These are phyloP conservation scores for Gliomastix tumulicola DNA, from an alignment of 2,329 filamentous ascomycete genomes.

Conservation along the genomic window DNA sequence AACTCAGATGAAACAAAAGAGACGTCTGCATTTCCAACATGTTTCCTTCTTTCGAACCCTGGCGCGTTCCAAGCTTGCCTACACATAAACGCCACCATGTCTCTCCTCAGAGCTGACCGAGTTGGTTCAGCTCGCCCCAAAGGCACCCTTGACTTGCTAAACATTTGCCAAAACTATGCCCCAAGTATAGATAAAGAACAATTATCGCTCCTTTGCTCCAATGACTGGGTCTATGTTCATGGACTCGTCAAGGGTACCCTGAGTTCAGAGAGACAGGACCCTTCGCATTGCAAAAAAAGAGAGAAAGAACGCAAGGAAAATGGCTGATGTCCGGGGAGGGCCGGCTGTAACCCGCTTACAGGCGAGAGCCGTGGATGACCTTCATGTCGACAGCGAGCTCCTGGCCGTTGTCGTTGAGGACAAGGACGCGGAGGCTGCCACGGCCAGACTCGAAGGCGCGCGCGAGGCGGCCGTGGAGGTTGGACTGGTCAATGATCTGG, in stretches of 20 bases:
- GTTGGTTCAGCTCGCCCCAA: background rate
- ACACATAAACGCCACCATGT: no score
- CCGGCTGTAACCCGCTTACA: slow-evolving; percentile 33
- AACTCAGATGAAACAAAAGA: no score
- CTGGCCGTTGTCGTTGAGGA: slow-evolving; percentile 86
- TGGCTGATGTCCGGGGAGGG: background rate
- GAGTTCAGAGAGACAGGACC: background rate
- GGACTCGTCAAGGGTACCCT: no score
- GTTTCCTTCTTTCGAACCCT: no score
- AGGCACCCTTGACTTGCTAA: background rate
- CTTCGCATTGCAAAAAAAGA: background rate
- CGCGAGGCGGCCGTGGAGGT: slow-evolving; percentile 73
- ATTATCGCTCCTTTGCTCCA: no score
- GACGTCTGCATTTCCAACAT: no score
- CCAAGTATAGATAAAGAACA: no score
- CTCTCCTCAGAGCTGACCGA: no score
- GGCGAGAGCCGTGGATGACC: slow-evolving; percentile 77
- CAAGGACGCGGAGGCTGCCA: slow-evolving; percentile 88
- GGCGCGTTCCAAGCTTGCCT: no score
- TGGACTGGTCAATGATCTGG: slow-evolving; percentile 90
- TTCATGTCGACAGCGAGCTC: slow-evolving; percentile 99
- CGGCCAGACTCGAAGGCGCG: slow-evolving; percentile 85
- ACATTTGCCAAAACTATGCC: no score
- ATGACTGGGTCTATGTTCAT: no score
- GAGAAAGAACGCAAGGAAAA: background rate